These are phyloP conservation scores for Eruca vesicaria DNA, from an alignment of 441 rosid genomes.

Conservation along the genomic window DNA sequence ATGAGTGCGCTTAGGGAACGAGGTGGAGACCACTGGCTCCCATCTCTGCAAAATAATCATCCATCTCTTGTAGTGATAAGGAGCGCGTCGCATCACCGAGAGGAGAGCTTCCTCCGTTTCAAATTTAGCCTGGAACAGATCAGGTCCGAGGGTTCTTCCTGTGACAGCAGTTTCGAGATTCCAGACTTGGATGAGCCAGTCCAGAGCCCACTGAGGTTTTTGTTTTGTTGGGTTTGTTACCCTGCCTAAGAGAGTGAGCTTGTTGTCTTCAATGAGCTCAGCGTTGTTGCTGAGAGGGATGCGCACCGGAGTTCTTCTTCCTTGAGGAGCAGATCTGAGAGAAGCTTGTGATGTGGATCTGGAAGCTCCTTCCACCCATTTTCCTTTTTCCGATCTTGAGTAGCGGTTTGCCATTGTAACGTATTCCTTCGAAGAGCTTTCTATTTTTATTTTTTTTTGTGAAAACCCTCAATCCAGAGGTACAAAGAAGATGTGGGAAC, in stretches of 20 bases:
- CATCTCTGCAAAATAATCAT: background rate
- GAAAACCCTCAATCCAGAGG: no score
- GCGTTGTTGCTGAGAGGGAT: slow-evolving; percentile 23
- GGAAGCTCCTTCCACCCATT: no score
- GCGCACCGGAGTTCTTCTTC: no score
- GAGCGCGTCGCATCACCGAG: background rate
- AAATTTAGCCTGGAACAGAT: background rate
- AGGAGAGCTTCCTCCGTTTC: background rate
- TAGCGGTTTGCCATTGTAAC: no score
- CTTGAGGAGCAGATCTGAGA: no score
- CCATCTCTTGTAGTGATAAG: background rate
- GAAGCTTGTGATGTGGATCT: slow-evolving; percentile 30
- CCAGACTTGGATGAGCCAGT: background rate
- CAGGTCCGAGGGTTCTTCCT: background rate
- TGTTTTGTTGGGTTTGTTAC: background rate
- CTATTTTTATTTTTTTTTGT: no score
- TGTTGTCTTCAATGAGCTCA: background rate
- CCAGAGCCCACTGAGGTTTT: background rate
- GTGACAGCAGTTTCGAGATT: background rate
- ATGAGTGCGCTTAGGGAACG: no score
- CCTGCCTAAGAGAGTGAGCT: background rate
- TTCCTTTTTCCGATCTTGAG: no score
- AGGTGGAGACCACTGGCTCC: background rate
- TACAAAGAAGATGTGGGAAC: no score
- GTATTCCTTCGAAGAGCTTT: no score